Conservation (phyloP, 257 asterid species). For the Anisodus acutangulus region DNA sequence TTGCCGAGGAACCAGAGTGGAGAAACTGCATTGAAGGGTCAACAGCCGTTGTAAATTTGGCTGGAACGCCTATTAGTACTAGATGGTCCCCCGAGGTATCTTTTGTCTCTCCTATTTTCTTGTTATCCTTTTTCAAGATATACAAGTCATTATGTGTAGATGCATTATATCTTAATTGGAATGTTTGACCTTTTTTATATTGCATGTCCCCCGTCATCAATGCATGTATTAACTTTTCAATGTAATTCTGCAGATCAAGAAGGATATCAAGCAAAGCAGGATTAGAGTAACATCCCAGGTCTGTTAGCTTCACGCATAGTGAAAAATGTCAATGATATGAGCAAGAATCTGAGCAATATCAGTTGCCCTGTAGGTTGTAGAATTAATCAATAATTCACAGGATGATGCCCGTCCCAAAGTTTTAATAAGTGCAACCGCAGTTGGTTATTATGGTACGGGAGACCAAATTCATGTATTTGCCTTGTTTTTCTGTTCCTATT, state of each 20-base stretch:
- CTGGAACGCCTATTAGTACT: slow-evolving; percentile 86
- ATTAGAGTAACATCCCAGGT: slow-evolving; percentile 81
- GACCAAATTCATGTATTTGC: neutral
- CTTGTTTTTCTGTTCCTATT: neutral
- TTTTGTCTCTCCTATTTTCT: neutral
- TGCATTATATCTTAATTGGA: neutral
- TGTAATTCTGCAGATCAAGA: slow-evolving; percentile 70
- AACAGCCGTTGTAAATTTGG: slow-evolving; percentile 90
- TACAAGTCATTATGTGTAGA: neutral
- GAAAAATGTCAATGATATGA: neutral
- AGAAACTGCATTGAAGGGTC: slow-evolving; percentile 77
- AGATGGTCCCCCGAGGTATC: slow-evolving; percentile 94
- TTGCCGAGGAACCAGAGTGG: slow-evolving; percentile 91
- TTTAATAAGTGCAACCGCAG: slow-evolving; percentile 88
- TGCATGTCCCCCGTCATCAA: neutral
- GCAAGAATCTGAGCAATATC: slow-evolving; percentile 23
- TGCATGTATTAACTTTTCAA: slow-evolving; percentile 28
- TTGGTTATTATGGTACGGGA: slow-evolving; percentile 89
- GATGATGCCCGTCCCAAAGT: slow-evolving; percentile 71
- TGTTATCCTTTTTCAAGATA: neutral
- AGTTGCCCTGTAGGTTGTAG: slow-evolving; percentile 62
- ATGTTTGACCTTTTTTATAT: neutral
- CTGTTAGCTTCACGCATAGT: slow-evolving; percentile 27
- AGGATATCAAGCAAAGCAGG: slow-evolving; percentile 92
- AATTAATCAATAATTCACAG: slow-evolving; percentile 59